Percentiles rank a stretch among this genome's conserved stretches.
Conservation (phyloP, 306 rosid genomes). For the Trifolium fragiferum region DNA sequence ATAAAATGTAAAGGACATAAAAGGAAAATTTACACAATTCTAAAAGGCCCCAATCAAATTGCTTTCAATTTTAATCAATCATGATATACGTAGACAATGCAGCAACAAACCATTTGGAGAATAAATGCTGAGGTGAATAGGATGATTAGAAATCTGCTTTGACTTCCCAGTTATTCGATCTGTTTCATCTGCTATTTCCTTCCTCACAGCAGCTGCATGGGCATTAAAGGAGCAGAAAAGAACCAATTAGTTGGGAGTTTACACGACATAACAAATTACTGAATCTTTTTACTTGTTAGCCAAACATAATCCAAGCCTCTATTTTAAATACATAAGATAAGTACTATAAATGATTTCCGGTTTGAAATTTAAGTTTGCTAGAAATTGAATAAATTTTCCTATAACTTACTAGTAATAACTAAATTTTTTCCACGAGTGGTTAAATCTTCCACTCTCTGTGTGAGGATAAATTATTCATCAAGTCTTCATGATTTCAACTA, state of each 20-base stretch:
- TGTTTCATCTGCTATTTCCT: conserved; percentile 95
- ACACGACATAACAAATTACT: background rate
- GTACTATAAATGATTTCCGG: background rate
- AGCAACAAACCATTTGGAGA: conserved; percentile 88
- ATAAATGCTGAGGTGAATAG: conserved; percentile 97
- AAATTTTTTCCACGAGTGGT: background rate
- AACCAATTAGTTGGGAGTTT: conserved; percentile 20
- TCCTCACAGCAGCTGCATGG: conserved; percentile 82
- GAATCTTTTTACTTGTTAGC: conserved; percentile 23
- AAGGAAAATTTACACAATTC: background rate
- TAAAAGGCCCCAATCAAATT: conserved; percentile 25
- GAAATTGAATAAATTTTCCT: conserved; percentile 3
- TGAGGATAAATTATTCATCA: conserved; percentile 5
- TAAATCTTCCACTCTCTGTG: background rate
- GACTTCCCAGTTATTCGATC: conserved; percentile 96
- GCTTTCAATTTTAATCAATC: conserved; percentile 18
- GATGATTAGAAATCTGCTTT: conserved; percentile 87
- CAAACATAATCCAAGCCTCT: conserved; percentile 15
- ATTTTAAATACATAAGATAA: background rate
- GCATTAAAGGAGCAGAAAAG: conserved; percentile 28
- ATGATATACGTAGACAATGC: conserved; percentile 23
- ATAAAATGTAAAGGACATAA: background rate
- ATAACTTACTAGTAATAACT: background rate
- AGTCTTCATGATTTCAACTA: conserved; percentile 7
- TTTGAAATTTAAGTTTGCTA: background rate